These are phyloP conservation scores for Noccaea caerulescens DNA, from an alignment of 345 rosid genomes.

Conservation along the genomic window DNA sequence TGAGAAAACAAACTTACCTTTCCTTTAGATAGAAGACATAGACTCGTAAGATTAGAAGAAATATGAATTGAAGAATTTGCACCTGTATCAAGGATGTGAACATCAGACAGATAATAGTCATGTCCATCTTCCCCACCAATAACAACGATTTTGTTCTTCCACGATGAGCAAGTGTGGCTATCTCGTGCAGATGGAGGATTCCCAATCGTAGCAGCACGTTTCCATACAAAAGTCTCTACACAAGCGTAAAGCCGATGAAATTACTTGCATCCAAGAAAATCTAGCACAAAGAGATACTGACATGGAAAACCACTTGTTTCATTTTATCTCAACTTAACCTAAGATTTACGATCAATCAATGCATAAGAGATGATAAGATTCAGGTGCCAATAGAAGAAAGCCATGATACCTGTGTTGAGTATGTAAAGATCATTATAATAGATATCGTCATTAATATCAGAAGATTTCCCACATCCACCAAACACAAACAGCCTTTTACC, in stretches of 20 bases:
- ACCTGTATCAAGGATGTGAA: slow-evolving; percentile 95
- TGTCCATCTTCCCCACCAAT: slow-evolving; percentile 97
- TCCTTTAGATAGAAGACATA: slow-evolving; percentile 23
- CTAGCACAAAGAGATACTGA: background rate
- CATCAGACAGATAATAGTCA: slow-evolving; percentile 94
- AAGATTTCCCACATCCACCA: slow-evolving; percentile 94
- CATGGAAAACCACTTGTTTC: too few species aligned
- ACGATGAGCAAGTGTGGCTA: slow-evolving; percentile 95
- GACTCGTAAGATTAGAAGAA: slow-evolving; percentile 19
- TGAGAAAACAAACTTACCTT: slow-evolving; percentile 5
- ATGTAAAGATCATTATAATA: slow-evolving; percentile 89
- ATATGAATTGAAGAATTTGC: background rate
- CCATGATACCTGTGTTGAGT: slow-evolving; percentile 74
- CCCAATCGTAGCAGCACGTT: slow-evolving; percentile 72
- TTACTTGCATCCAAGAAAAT: background rate
- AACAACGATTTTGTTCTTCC: slow-evolving; percentile 86
- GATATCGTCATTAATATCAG: slow-evolving; percentile 62
- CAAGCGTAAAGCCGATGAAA: slow-evolving; percentile 14
- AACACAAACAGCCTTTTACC: slow-evolving; percentile 86
- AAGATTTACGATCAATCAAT: slow-evolving; percentile 20
- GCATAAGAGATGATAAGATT: slow-evolving; percentile 21
- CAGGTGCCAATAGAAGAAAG: slow-evolving; percentile 3
- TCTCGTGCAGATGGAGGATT: slow-evolving; percentile 90
- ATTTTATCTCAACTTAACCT: too few species aligned
- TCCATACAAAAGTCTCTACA: slow-evolving; percentile 97